Conservation (phyloP, 371 early-diverging fungal species). For the Saksenaea oblongispora region DNA sequence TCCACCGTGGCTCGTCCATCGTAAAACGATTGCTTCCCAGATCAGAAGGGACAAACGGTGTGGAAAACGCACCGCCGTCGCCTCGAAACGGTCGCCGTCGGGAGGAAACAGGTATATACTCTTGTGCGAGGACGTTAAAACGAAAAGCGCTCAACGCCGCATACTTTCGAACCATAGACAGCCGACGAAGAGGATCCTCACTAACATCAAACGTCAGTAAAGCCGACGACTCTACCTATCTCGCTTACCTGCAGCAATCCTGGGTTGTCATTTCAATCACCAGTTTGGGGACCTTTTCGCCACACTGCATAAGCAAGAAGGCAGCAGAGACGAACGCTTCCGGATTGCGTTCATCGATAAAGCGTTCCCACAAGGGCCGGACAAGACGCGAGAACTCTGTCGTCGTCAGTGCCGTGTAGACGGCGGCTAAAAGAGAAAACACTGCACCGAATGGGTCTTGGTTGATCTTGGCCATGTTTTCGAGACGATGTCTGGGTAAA, state of each 20-base stretch:
- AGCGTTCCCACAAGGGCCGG: slow-evolving; percentile 55
- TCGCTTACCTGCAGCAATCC: slow-evolving; percentile 54
- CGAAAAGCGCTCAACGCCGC: slow-evolving; percentile 53
- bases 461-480: slow-evolving; percentile 44
- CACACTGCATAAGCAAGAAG: slow-evolving; percentile 65
- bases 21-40: slow-evolving; percentile 63
- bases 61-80: slow-evolving; percentile 51
- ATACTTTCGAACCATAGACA: slow-evolving; percentile 47
- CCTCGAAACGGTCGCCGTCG: slow-evolving; percentile 60
- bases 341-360: slow-evolving; percentile 48
- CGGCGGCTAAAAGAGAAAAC: slow-evolving; percentile 58
- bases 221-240: too few species aligned
- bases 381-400: slow-evolving; percentile 49
- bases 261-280: slow-evolving; percentile 40
- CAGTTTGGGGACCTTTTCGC: slow-evolving; percentile 57
- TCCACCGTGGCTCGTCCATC: slow-evolving; percentile 63
- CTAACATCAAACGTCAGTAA: slow-evolving; percentile 23
- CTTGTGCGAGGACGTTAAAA: slow-evolving; percentile 54
- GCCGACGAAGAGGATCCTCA: slow-evolving; percentile 47
- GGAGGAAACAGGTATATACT: slow-evolving; percentile 52
- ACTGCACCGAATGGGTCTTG: slow-evolving; percentile 58
- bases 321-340: slow-evolving; percentile 55
- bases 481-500: slow-evolving; percentile 38
- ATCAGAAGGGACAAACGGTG: slow-evolving; percentile 63
- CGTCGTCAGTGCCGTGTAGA: slow-evolving; percentile 50